phyloP scores from a whole-genome alignment of 2,329 filamentous ascomycete genomes.

The Paradendryphiella salina region DNA sequence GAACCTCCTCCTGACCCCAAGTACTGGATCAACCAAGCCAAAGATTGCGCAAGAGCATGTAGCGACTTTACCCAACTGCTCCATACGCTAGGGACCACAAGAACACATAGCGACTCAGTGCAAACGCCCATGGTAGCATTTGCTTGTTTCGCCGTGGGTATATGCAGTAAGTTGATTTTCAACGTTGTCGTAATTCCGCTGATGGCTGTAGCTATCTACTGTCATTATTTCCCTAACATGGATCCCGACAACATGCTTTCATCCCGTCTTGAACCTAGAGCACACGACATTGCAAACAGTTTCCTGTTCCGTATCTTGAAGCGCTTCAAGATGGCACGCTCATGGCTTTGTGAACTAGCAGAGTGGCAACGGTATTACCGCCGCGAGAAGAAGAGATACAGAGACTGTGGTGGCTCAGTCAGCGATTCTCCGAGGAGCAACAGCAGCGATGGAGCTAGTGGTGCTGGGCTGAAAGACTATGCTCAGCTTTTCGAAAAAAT shows the following conservation, averaged over 20 bases:
- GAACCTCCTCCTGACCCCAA: constrained; percentile 21
- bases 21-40: constrained; percentile 67
- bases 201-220: constrained; percentile 59
- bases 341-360: constrained; percentile 17
- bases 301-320: constrained; percentile 19
- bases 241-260: constrained; percentile 61
- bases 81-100: constrained; percentile 47
- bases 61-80: constrained; percentile 67
- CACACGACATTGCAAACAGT: constrained; percentile 23
- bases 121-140: constrained; percentile 71
- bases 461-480: constrained; percentile 28
- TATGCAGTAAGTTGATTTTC: constrained; percentile 53
- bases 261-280: constrained; percentile 19
- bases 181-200: background rate
- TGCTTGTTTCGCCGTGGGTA: constrained; percentile 67
- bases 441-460: constrained; percentile 19
- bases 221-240: constrained; percentile 69
- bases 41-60: constrained; percentile 65
- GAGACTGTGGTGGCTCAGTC: constrained; percentile 15
- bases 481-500: constrained; percentile 19
- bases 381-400: constrained; percentile 18
- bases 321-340: constrained; percentile 22
- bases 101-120: constrained; percentile 62
- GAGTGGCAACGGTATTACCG: constrained; percentile 18
- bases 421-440: constrained; percentile 26